Percentiles rank a stretch among this genome's conserved stretches.
Evolutionary conservation across 495 filamentous ascomycete species (phyloP).

Genomic region (Xylaria palmicola): DNA sequence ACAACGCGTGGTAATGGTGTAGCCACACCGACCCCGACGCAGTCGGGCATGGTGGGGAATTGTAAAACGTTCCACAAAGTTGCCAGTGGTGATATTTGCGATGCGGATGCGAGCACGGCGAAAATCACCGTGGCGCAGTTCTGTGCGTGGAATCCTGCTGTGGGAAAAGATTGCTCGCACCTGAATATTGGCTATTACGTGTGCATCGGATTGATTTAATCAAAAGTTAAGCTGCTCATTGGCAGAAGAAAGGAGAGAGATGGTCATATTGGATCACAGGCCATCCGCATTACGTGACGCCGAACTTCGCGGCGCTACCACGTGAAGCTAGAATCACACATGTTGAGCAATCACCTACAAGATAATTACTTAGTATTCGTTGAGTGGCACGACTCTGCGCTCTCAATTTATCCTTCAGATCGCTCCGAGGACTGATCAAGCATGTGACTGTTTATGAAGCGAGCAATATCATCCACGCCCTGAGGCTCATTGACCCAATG

Average conservation of each 20-base stretch:
- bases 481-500: constrained; percentile 58
- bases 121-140: background rate
- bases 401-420: background rate
- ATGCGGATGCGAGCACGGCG: background rate
- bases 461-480: constrained; percentile 52
- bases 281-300: too few species aligned
- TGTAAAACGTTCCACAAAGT: background rate
- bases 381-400: background rate
- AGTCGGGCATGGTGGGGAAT: background rate
- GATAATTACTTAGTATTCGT: background rate
- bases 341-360: background rate
- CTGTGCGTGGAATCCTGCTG: background rate
- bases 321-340: background rate
- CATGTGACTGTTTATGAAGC: constrained; percentile 31
- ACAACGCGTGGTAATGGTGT: too few species aligned
- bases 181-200: background rate
- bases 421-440: background rate
- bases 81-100: background rate
- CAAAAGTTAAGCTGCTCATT: too few species aligned
- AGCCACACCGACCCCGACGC: too few species aligned
- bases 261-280: too few species aligned
- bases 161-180: background rate
- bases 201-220: background rate
- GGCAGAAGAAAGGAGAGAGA: too few species aligned
- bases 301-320: too few species aligned